A percentile compares a stretch with the other conserved stretches of the same genome.
These are phyloP conservation scores for Cercis canadensis DNA, from an alignment of 306 rosid genomes.

Conservation along the genomic window DNA sequence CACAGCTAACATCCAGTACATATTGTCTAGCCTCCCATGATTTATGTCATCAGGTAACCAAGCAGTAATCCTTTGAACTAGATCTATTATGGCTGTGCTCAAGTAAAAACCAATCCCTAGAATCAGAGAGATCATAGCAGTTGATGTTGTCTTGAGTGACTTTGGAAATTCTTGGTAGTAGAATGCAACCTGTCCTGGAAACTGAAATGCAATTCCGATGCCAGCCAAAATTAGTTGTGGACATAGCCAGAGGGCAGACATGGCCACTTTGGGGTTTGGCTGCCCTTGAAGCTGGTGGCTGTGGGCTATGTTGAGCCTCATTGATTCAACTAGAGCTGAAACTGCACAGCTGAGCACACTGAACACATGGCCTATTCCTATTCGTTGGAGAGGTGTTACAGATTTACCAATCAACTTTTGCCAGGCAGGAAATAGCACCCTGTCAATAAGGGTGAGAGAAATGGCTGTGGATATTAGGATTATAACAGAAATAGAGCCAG, in stretches of 20 bases:
- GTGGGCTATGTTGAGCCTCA: constrained; percentile 40
- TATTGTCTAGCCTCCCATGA: constrained; percentile 45
- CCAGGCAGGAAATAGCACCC: constrained; percentile 41
- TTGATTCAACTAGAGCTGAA: constrained; percentile 51
- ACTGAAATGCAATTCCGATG: constrained; percentile 53
- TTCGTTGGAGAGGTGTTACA: constrained; percentile 38
- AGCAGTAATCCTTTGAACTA: constrained; percentile 32
- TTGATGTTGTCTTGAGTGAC: constrained; percentile 44
- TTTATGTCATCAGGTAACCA: constrained; percentile 55
- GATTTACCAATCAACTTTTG: constrained; percentile 19
- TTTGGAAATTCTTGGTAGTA: constrained; percentile 50
- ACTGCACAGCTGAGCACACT: constrained; percentile 34
- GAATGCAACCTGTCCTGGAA: constrained; percentile 50
- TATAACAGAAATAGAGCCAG: constrained; percentile 34
- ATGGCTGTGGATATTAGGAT: constrained; percentile 32
- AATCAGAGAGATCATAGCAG: constrained; percentile 40
- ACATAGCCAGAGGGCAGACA: constrained; percentile 46
- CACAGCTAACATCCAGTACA: constrained; percentile 47
- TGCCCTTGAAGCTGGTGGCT: constrained; percentile 14
- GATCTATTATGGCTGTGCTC: constrained; percentile 40
- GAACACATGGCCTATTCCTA: constrained; percentile 48
- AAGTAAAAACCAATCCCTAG: constrained; percentile 39
- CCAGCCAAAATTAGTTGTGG: constrained; percentile 51
- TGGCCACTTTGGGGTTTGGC: not conserved
- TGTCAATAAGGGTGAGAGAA: constrained; percentile 39